Evolutionary conservation across 2,329 filamentous ascomycete genomes (phyloP).

Genomic region (Westerdykella ornata): DNA sequence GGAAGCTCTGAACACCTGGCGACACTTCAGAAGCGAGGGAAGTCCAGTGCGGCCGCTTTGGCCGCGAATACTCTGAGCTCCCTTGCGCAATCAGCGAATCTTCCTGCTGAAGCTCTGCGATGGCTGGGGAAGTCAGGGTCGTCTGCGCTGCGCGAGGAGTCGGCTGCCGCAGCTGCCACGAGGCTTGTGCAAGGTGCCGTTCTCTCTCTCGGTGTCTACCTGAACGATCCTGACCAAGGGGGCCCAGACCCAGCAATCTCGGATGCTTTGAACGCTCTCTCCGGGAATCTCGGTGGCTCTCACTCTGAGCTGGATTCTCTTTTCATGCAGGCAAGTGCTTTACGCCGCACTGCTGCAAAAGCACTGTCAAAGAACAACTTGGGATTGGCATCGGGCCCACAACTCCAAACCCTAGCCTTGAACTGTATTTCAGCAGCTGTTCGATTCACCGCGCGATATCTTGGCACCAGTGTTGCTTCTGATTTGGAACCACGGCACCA

Average conservation of each 20-base stretch:
- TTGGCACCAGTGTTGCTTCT: conserved; percentile 15
- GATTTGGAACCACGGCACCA: conserved; percentile 14
- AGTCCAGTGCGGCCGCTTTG: conserved; percentile 1
- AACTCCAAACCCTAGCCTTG: conserved; percentile 13
- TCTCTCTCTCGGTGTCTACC: conserved; percentile 24
- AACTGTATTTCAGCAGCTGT: conserved; percentile 24
- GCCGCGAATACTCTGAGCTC: conserved; percentile 21
- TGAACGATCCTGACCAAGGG: conserved; percentile 9
- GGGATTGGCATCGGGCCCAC: neutral
- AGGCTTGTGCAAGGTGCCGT: conserved; percentile 24
- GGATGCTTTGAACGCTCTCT: conserved; percentile 22
- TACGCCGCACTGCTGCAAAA: conserved; percentile 28
- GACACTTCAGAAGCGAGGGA: neutral
- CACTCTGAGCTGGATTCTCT: conserved; percentile 30
- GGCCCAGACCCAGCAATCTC: conserved; percentile 12
- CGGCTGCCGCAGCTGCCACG: conserved; percentile 21
- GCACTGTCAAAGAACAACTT: conserved; percentile 14
- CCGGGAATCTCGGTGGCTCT: conserved; percentile 27
- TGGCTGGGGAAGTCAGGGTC: conserved; percentile 22
- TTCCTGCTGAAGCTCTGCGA: conserved; percentile 29
- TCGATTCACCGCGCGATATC: conserved; percentile 30
- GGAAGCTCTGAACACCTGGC: neutral
- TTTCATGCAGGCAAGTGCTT: conserved; percentile 30
- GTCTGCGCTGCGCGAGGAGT: conserved; percentile 8
- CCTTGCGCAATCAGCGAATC: conserved; percentile 31